A percentile compares a stretch with the other conserved stretches of the same genome.
phyloP scores from a whole-genome alignment of 177 flowering plant genomes.

The Telopea speciosissima region DNA sequence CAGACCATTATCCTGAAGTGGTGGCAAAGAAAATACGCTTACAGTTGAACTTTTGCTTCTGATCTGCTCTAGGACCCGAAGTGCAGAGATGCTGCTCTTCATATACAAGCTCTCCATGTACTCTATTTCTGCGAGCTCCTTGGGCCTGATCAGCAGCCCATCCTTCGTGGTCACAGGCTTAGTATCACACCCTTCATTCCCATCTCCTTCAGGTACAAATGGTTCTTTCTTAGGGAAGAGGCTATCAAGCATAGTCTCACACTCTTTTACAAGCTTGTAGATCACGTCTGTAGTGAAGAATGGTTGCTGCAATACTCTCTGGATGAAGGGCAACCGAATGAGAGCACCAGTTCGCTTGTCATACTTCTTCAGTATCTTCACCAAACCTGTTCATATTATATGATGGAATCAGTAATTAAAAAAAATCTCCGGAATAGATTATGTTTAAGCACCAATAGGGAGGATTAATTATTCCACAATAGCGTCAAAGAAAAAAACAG shows the following conservation, averaged over 20 bases:
- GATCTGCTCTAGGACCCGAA: slow-evolving; percentile 65
- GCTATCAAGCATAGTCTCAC: slow-evolving; percentile 69
- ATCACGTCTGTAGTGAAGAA: slow-evolving; percentile 86
- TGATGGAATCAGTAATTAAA: no score
- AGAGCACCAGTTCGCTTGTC: slow-evolving; percentile 93
- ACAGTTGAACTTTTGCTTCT: slow-evolving; percentile 81
- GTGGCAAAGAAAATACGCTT: slow-evolving; percentile 78
- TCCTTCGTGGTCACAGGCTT: slow-evolving; percentile 20
- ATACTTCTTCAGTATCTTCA: slow-evolving; percentile 87
- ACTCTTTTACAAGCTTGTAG: slow-evolving; percentile 76
- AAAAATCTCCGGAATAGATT: neutral
- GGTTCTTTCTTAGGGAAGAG: slow-evolving; percentile 45
- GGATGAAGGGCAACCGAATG: slow-evolving; percentile 83
- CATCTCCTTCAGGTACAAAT: slow-evolving; percentile 26
- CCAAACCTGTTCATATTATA: slow-evolving; percentile 51
- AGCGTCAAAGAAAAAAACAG: no score
- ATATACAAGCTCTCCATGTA: slow-evolving; percentile 62
- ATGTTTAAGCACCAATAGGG: neutral
- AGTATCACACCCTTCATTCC: slow-evolving; percentile 18
- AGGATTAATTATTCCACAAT: no score
- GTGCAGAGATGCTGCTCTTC: slow-evolving; percentile 68
- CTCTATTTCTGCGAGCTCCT: slow-evolving; percentile 65
- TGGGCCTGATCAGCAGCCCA: slow-evolving; percentile 27
- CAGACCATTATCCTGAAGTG: slow-evolving; percentile 47
- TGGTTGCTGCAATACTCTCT: slow-evolving; percentile 78